These are phyloP conservation scores for Spiraea crenata DNA, from an alignment of 331 rosid genomes.

Conservation along the genomic window DNA sequence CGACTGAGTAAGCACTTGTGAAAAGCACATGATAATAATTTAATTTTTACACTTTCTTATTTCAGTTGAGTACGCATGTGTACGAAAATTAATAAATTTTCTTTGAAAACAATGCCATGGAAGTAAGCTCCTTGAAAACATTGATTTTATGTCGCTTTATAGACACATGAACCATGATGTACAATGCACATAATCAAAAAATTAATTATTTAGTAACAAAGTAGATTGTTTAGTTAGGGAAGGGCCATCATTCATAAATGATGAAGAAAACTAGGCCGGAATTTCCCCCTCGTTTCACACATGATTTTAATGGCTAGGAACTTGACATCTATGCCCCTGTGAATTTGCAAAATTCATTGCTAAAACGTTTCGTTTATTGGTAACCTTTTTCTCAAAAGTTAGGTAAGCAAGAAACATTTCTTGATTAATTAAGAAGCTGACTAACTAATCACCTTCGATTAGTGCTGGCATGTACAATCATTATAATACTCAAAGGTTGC, in stretches of 20 bases:
- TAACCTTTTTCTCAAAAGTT: neutral
- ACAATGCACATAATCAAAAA: neutral
- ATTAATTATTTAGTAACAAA: neutral
- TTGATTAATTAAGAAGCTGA: neutral
- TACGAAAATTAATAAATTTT: too few species aligned
- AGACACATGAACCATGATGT: neutral
- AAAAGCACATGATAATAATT: too few species aligned
- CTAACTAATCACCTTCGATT: neutral
- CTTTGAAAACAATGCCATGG: too few species aligned
- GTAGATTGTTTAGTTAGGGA: neutral
- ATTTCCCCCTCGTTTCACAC: conserved; percentile 11
- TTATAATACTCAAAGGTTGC: neutral
- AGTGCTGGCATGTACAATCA: neutral
- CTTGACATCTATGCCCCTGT: neutral
- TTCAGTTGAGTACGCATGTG: too few species aligned
- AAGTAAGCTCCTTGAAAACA: too few species aligned
- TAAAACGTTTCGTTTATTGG: neutral
- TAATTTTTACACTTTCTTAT: too few species aligned
- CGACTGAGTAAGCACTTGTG: too few species aligned
- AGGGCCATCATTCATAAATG: neutral
- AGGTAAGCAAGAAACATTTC: neutral
- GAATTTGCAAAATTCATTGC: neutral
- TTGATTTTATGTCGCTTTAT: neutral
- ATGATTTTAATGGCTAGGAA: neutral
- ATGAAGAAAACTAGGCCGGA: neutral